Percentiles rank a stretch among this genome's conserved stretches.
phyloP scores from a whole-genome alignment of 352 stramenopile species.

The Phytophthora colocasiae region DNA sequence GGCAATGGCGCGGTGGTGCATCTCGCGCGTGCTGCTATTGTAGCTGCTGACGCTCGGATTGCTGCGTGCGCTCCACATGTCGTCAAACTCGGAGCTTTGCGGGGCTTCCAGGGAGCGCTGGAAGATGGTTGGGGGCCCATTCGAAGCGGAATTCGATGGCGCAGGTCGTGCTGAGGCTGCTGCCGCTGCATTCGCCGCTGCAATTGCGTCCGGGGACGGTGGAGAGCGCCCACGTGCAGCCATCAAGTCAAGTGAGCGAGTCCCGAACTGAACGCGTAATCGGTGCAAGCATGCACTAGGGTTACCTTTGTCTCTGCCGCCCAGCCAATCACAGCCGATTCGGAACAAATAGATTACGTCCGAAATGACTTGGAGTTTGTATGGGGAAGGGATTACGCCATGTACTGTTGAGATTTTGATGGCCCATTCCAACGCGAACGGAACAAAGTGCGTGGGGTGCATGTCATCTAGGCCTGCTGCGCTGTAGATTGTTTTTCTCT shows the following conservation, averaged over 20 bases:
- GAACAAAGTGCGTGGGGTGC: too few relatives aligned
- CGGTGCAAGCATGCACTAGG: constrained; percentile 19
- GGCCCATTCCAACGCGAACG: too few relatives aligned
- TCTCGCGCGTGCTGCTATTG: constrained; percentile 54
- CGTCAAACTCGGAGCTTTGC: constrained; percentile 28
- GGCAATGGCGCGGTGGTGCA: constrained; percentile 41
- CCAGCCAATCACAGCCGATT: constrained; percentile 24
- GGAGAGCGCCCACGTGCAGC: constrained; percentile 9
- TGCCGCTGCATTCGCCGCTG: constrained; percentile 32
- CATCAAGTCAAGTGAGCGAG: neutral
- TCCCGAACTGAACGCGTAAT: constrained; percentile 21
- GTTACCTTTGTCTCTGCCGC: constrained; percentile 10
- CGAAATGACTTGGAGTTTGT: neutral
- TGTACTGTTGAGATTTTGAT: neutral
- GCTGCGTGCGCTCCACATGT: constrained; percentile 45
- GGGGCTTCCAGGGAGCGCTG: constrained; percentile 7
- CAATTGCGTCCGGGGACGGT: constrained; percentile 31
- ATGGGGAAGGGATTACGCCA: neutral
- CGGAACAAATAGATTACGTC: constrained; percentile 27
- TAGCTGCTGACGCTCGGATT: constrained; percentile 65
- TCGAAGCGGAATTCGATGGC: constrained; percentile 4
- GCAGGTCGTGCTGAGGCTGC: constrained; percentile 22
- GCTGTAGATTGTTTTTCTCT: too few relatives aligned
- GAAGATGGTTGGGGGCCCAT: neutral
- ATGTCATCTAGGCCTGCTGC: too few relatives aligned